phyloP scores from a whole-genome alignment of 73 alveolate species.

The Paramecium sexaurelia region DNA sequence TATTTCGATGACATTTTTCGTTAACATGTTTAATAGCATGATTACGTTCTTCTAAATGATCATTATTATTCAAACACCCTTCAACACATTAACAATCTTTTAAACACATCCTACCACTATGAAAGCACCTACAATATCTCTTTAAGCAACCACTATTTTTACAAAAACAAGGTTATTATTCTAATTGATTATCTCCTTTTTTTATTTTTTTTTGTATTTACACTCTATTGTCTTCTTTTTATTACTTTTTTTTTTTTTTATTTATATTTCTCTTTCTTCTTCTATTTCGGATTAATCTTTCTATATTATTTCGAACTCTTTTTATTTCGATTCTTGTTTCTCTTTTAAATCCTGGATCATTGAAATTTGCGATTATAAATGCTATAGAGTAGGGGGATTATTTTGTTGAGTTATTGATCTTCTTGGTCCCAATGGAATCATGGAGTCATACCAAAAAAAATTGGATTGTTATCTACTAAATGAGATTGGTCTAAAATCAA shows the following conservation, averaged over 20 bases:
- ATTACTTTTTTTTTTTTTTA: neutral
- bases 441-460: neutral
- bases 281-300: neutral
- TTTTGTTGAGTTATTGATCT: neutral
- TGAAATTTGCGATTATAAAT: neutral
- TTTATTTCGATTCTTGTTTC: neutral
- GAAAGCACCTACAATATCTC: slow-evolving; percentile 56
- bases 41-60: neutral
- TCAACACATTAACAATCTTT: slow-evolving; percentile 27
- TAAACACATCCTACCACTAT: slow-evolving; percentile 35
- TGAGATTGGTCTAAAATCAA: neutral
- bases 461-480: neutral
- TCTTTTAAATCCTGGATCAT: neutral
- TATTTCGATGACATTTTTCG: slow-evolving; percentile 36
- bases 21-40: neutral
- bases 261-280: neutral
- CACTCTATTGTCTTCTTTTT: neutral
- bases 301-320: neutral
- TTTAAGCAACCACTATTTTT: slow-evolving; percentile 41
- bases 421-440: neutral
- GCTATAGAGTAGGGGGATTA: neutral
- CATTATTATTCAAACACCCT: slow-evolving; percentile 17
- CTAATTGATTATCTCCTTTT: neutral
- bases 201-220: neutral
- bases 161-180: slow-evolving; percentile 41